Evolutionary conservation across 129 eudicot species (phyloP), one percentile per base, ranked within the genome.

Genomic region (Artemisia annua): DNA sequence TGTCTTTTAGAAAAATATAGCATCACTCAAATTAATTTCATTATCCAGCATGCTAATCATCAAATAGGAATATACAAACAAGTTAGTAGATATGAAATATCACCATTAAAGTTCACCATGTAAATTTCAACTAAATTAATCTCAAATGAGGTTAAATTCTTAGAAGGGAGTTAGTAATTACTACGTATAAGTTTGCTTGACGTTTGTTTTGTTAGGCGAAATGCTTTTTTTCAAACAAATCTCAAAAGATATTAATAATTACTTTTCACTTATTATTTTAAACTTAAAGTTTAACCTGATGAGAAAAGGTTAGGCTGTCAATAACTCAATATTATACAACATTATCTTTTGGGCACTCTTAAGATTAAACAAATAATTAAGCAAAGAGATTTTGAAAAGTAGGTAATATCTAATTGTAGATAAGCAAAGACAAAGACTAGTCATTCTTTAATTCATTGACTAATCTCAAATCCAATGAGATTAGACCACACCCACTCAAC

Each of bases 391-490:
- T 35, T 52, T 78, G 63, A 16, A 78, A 78, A 70, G 77, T 78
- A 63, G 77, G 82, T 70, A 70, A 60, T 51, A 71, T 71, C 72
- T 77, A 78, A 63, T 78, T 63, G 82, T 78, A 71, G 72, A 71
- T 28, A 44, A 53, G 60, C 67, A 53, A 70, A 77, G 76, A 48
- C 77, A 53, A 70, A 77, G 76, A 48, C 77, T 44, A 26, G 66
- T 70, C 70, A 64, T 78, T 32, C 71, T 66, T 63, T 63, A 63
- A 68, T 52, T 60, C 73, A 46, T 77, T 77, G 81, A 70, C 76
- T 53, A 63, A 70, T 52, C 52, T 72, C 72, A 52, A 53, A 71
- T 52, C 77, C 82, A 63, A 78, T 78, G 72, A 70, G 66, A 63
- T 63, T 53, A 78, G 43, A 78, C 77, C 77, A 71, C 59, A 51